Evolutionary conservation across 345 rosid genomes (phyloP), one percentile per base, ranked within the genome.

Genomic region (Eucalyptus globulus): DNA sequence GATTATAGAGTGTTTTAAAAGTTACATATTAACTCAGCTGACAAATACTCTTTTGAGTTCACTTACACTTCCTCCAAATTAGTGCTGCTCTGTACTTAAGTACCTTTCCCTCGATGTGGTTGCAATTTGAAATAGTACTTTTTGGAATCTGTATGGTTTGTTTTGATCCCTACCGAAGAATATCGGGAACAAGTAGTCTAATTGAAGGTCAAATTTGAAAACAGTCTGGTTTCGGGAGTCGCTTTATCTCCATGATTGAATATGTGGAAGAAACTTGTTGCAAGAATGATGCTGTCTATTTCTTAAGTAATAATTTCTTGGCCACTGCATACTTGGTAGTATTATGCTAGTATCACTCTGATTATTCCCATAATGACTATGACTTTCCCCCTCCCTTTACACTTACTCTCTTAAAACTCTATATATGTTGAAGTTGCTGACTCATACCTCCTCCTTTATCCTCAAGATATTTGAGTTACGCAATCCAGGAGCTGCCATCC

Each of bases 401-500:
- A 22, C 85, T 76, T 76, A 11, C 83, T 76, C 27, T 19, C 44
- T 37, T 9, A 72, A 72, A 72, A 37, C 44, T 72, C 54, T 87
- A n/a, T 37, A 17, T 87, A 8, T 49, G 60, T 50, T 72, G 27
- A 76, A 37, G 85, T 76, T 76, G 47, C 47, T 76, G 47, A 40
- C 85, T 40, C 47, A 17, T 76, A 21, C 85, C 85, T 76, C 85
- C 29, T 76, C 29, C 49, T 26, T 47, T 88, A 14, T 87, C 62
- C 86, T 91, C 86, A 92, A 98, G 99, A 97, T 98, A 87, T 96
- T 96, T 89, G 94, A 96, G 58, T 95, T 93, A 96, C 95, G 97
- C 86, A 91, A 97, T 95, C 98, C 99, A 85, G 99, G 99, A 89
- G 97, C 99, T 90, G 99, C 96, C 91, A 96, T 97, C 93, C 99